phyloP scores from a whole-genome alignment of 2,329 filamentous ascomycete species.

The Apiospora marii region DNA sequence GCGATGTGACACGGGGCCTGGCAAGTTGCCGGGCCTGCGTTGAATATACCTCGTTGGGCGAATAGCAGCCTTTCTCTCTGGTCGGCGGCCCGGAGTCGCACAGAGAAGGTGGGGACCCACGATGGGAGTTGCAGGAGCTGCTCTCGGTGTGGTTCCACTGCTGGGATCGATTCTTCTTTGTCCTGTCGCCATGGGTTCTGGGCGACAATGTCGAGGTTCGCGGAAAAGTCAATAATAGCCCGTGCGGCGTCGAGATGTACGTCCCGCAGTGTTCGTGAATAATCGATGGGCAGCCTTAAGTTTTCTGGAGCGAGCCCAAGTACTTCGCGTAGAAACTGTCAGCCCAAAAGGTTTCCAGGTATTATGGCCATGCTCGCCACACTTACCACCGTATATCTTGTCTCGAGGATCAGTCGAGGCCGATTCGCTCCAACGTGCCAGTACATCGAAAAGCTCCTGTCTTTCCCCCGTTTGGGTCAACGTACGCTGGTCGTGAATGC shows the following conservation, averaged over 20 bases:
- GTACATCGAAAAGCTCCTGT: neutral
- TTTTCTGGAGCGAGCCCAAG: neutral
- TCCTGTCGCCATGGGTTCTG: neutral
- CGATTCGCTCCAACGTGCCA: neutral
- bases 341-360: neutral
- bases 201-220: neutral
- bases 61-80: neutral
- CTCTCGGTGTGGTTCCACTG: neutral
- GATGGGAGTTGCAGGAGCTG: neutral
- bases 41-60: neutral
- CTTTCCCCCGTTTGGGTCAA: neutral
- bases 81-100: neutral
- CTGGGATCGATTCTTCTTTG: neutral
- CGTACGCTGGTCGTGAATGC: neutral
- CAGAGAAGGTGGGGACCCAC: neutral
- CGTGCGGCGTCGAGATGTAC: neutral
- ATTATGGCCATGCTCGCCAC: neutral
- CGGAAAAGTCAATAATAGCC: neutral
- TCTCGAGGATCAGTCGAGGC: neutral
- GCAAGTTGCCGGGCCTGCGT: neutral
- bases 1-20: neutral
- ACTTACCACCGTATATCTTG: neutral
- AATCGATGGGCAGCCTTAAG: neutral
- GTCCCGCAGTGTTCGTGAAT: neutral
- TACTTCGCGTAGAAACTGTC: neutral